Evolutionary conservation across 2,329 filamentous ascomycete genomes (phyloP).

Genomic region (Cadophora gregata): DNA sequence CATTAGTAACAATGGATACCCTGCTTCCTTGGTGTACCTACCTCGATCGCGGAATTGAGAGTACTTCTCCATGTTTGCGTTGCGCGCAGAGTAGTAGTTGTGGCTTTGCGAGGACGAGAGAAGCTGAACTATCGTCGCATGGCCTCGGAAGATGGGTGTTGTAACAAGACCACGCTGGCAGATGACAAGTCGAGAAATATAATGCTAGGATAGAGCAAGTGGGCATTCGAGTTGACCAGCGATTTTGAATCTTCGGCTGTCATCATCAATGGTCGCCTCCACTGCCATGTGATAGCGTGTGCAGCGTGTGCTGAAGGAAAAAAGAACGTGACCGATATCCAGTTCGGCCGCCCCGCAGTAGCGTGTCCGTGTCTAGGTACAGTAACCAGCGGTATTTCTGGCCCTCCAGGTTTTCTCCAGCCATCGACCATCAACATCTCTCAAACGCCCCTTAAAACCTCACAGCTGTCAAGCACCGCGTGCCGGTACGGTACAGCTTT

Average conservation of each 20-base stretch:
- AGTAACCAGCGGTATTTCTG: background rate
- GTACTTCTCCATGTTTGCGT: conserved; percentile 70
- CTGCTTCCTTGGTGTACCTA: conserved; percentile 43
- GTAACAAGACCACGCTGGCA: background rate
- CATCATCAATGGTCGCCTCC: background rate
- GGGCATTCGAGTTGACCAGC: conserved; percentile 3
- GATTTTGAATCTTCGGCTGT: conserved; percentile 11
- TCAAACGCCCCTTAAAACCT: background rate
- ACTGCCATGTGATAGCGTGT: conserved; percentile 5
- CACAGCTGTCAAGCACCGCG: background rate
- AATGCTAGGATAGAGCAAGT: background rate
- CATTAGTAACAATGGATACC: conserved; percentile 34
- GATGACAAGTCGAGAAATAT: background rate
- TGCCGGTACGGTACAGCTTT: background rate
- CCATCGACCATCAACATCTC: background rate
- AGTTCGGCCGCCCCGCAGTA: background rate
- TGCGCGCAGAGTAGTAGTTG: conserved; percentile 15
- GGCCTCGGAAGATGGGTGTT: conserved; percentile 1
- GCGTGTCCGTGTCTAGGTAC: background rate
- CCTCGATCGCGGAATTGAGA: conserved; percentile 78
- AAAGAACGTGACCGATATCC: background rate
- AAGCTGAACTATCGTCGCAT: conserved; percentile 22
- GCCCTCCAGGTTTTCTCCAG: background rate
- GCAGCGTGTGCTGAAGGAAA: no score
- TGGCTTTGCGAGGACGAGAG: conserved; percentile 3